Evolutionary conservation across 345 rosid genomes (phyloP).

Genomic region (Citropsis articulata): DNA sequence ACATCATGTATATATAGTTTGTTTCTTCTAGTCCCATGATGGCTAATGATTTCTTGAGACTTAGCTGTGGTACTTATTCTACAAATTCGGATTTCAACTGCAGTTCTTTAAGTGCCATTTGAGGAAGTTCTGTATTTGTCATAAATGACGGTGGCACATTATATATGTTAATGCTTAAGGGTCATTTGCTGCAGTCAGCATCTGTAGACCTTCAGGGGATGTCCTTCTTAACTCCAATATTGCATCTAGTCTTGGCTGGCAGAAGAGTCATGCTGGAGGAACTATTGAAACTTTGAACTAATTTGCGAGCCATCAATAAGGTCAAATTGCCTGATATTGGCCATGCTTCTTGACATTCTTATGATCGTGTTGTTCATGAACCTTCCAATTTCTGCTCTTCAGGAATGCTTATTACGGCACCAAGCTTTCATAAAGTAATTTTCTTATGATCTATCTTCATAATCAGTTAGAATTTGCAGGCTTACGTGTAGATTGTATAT

Average conservation of each 20-base stretch:
- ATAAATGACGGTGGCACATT: conserved; percentile 18
- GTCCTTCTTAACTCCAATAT: conserved; percentile 10
- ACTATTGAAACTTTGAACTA: conserved; percentile 6
- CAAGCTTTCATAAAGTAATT: conserved; percentile 5
- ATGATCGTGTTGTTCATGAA: not conserved
- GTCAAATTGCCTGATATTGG: conserved; percentile 10
- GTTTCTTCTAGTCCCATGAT: conserved; percentile 11
- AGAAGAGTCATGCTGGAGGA: conserved; percentile 12
- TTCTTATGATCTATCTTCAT: conserved; percentile 2
- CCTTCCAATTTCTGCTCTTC: not conserved
- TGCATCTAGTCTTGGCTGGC: conserved; percentile 4
- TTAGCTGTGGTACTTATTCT: conserved; percentile 14
- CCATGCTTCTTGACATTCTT: conserved; percentile 8
- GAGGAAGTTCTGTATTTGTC: conserved; percentile 25
- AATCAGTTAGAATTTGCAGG: conserved; percentile 10
- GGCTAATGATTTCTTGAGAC: conserved; percentile 7
- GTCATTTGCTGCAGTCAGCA: conserved; percentile 11
- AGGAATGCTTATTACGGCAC: conserved; percentile 6
- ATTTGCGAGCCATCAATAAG: conserved; percentile 10
- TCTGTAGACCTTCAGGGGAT: conserved; percentile 10
- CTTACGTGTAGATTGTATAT: not conserved
- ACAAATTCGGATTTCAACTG: conserved; percentile 24
- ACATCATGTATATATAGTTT: conserved; percentile 20
- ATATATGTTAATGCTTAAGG: conserved; percentile 4
- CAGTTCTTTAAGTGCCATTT: conserved; percentile 16